Percentiles rank a stretch among this genome's conserved stretches.
Conservation (phyloP, 164 flowering plant genomes). For the Piper betle region DNA sequence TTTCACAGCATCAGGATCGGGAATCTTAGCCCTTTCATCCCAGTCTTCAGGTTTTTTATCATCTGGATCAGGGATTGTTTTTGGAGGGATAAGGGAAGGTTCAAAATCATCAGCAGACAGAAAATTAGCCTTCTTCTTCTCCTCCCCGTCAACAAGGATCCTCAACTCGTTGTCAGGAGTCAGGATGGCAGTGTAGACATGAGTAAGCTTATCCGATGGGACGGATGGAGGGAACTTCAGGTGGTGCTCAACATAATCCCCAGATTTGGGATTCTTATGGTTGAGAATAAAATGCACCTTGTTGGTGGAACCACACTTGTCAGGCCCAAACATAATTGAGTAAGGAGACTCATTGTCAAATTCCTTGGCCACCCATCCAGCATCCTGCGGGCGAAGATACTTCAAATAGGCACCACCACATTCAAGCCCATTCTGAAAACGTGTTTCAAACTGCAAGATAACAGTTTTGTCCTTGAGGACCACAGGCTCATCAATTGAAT, state of each 20-base stretch:
- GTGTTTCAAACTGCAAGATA: slow-evolving; percentile 82
- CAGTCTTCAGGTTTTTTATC: slow-evolving; percentile 96
- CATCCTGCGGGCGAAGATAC: slow-evolving; percentile 93
- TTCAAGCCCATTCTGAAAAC: slow-evolving; percentile 89
- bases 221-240: slow-evolving; percentile 84
- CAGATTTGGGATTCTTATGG: slow-evolving; percentile 91
- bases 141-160: slow-evolving; percentile 81
- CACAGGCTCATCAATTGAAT: slow-evolving; percentile 55
- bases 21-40: slow-evolving; percentile 92
- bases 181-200: slow-evolving; percentile 79
- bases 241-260: slow-evolving; percentile 83
- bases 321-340: slow-evolving; percentile 97
- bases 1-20: slow-evolving; percentile 77
- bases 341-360: slow-evolving; percentile 91
- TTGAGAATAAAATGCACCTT: slow-evolving; percentile 92
- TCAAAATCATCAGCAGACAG: slow-evolving; percentile 77
- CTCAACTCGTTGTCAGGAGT: slow-evolving; percentile 58
- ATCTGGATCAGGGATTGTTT: slow-evolving; percentile 94
- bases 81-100: slow-evolving; percentile 66
- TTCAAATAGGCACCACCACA: slow-evolving; percentile 98
- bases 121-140: slow-evolving; percentile 75
- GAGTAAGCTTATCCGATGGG: slow-evolving; percentile 79
- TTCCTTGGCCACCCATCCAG: slow-evolving; percentile 76
- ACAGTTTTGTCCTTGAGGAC: slow-evolving; percentile 55
- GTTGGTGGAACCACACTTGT: slow-evolving; percentile 88